Base-by-base conservation (phyloP, 495 filamentous ascomycete species). In the Aspergillus nanangensis region DNA sequence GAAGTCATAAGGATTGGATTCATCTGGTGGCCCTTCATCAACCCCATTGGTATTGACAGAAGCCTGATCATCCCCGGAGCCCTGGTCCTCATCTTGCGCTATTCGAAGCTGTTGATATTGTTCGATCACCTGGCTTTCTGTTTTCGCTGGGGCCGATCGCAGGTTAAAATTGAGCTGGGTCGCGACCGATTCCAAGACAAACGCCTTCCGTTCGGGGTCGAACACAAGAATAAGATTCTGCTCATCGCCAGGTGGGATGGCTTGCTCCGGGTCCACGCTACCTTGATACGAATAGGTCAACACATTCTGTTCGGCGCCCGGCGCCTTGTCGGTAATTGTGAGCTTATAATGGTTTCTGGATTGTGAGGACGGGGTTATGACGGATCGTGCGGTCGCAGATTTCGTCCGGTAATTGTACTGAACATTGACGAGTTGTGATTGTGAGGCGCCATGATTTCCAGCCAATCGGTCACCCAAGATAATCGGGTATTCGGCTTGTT, bases 151-250 rank as follows among this genome's bases (percentile, higher is more conserved):
- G 11, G 73, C 71, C 23, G 73, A 70, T 18, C 66, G 65, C 5
- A 82, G 64, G 45, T 82, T 82, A 71, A 82, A 81, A 48, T 76
- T 77, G 49, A 78, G 65, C 20, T 71, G 68, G 19, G 67, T 69
- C 41, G 67, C 57, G 8, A 82, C 63, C 13, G 72, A 66, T 47
- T 80, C 75, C 18, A 81, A 58, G 7, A 75, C 72, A 37, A 78
- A 75, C 10, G 61, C 67, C 45, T 78, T 73, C 8, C 69, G 67
- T 2, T 58, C 53, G 3, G 71, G 59, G 48, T 82, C 74, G 51
- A 79, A 82, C 32, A 81, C 61, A 23, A 82, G 55, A 11, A 76
- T 70, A 37, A 74, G 62, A 25, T 67, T 64, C 29, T 58, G 64
- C 23, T 67, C 62, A 31, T 66, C 61, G 5, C 61, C 57, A 4